Evolutionary conservation across 163 green algal species (phyloP).

Genomic region (Prototheca wickerhamii): DNA sequence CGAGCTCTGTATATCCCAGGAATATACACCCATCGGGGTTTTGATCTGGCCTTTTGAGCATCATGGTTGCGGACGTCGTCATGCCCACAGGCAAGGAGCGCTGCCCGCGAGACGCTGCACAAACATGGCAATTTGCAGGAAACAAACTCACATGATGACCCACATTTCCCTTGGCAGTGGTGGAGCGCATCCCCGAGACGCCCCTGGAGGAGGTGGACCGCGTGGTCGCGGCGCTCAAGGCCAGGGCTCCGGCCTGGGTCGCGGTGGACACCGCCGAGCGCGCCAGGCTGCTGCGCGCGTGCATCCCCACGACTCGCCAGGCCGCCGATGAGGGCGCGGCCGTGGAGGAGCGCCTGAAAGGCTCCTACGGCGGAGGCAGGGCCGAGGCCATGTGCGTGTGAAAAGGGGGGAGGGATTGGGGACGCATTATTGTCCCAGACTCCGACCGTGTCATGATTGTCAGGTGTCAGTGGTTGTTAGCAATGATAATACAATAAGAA

Average conservation of each 20-base stretch:
- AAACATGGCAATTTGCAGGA: too few species aligned
- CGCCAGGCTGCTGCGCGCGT: slow-evolving; percentile 22
- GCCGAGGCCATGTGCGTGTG: slow-evolving; percentile 37
- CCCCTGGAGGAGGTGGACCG: slow-evolving; percentile 24
- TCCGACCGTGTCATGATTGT: too few species aligned
- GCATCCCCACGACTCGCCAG: slow-evolving; percentile 18
- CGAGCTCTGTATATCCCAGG: too few species aligned
- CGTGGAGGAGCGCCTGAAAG: slow-evolving; percentile 29
- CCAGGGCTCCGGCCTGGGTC: slow-evolving; percentile 22
- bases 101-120: too few species aligned
- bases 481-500: neutral
- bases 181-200: slow-evolving; percentile 24
- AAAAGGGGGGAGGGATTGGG: too few species aligned
- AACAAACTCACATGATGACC: neutral
- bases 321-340: slow-evolving; percentile 5
- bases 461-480: too few species aligned
- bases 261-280: neutral
- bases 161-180: slow-evolving; percentile 10
- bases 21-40: too few species aligned
- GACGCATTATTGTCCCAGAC: too few species aligned
- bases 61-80: too few species aligned
- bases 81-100: too few species aligned
- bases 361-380: slow-evolving; percentile 41
- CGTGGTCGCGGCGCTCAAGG: slow-evolving; percentile 17
- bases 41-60: too few species aligned